Evolutionary conservation across 805 yeast genomes (phyloP), one percentile per base, ranked within the genome.

Genomic region (Maudiozyma barnettii): DNA sequence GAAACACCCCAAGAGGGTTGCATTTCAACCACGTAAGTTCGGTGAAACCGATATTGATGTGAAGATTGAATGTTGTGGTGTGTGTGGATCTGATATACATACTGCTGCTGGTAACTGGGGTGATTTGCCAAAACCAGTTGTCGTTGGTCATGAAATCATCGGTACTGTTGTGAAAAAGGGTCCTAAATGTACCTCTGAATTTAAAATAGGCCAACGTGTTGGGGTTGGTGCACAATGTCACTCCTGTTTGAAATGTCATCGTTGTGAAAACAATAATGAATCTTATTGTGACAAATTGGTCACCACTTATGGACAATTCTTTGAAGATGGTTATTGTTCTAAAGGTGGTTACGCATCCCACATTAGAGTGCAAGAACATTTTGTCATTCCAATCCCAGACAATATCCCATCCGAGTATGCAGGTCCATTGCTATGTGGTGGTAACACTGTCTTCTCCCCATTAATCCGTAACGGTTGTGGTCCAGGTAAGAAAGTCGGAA

Each of bases 381-480:
- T 79, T 60, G 81, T 74, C 2, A 74, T 82, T 69, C 78, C 78
- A 43, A 75, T 84, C 49, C 90, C 91, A 35, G 77, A 76, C 13
- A 65, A 57, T 18, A 58, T 80, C 38, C 70, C 75, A 39, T 69
- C 77, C 37, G 76, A 72, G 33, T 68, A 71, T 36, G 87, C 80
- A 23, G 89, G 89, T 4, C 90, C 91, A 45, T 68, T 84, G 67
- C 65, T 82, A 67, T 84, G 93, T 70, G 91, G 87, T 48, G 91
- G 91, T 44, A 67, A 81, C 60, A 84, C 93, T 14, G 81, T 79
- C 14, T 83, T 69, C 67, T 76, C 85, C 13, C 90, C 91, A 48
- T 65, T 84, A 54, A 69, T 75, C 48, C 71, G 81, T 62, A 69
- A 70, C 48, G 74, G 72, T 37, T 71, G 68, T 55, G 77, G 74